Base-by-base conservation (phyloP, 768 basidiomycete genomes). In the Termitomyces titanicus region DNA sequence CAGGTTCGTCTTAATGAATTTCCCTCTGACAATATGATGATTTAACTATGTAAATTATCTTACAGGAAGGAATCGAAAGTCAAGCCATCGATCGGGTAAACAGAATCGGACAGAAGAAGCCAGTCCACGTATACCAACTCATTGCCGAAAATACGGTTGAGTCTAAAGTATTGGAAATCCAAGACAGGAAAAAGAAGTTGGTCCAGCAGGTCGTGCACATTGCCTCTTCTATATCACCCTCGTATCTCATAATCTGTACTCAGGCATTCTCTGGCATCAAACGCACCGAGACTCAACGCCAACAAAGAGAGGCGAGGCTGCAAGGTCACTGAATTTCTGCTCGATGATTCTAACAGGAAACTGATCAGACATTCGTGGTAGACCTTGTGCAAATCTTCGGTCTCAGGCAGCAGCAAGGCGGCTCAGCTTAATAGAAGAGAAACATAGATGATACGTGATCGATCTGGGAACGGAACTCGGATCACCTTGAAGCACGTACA, bases 61-160 rank as follows among this genome's bases (percentile, higher is more conserved):
- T 53, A 63, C 54, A 86, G 77, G 89, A 91, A 63, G 88, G 89
- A 2, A 92, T 92, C 34, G 90, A 92, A 69, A 86, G 84, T 61
- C 89, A 93, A 65, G 89, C 90, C 2, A 86, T 92, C 50, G 89
- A 90, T 64, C 74, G 88, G 61, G 88, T 87, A 53, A 92, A 92
- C 62, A 82, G 89, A 48, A 92, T 93, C 58, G 93, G 93, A 13
- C 93, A 95, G 68, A 89, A 70, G 59, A 92, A 87, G 66, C 74
- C 80, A 1, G 92, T 95, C 31, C 85, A 88, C 59, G 92, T 94
- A 18, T 94, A 93, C 64, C 93, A 94, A 63, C 72, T 95, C 46
- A 92, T 95, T 52, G 91, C 93, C 0, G 92, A 94, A 62, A 79
- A 93, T 62, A 95, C 93, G 0, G 86, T 94, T 1, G 93, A 95